These are phyloP conservation scores for Lipomyces sp. DNA, from an alignment of 805 yeast genomes.

Conservation along the genomic window DNA sequence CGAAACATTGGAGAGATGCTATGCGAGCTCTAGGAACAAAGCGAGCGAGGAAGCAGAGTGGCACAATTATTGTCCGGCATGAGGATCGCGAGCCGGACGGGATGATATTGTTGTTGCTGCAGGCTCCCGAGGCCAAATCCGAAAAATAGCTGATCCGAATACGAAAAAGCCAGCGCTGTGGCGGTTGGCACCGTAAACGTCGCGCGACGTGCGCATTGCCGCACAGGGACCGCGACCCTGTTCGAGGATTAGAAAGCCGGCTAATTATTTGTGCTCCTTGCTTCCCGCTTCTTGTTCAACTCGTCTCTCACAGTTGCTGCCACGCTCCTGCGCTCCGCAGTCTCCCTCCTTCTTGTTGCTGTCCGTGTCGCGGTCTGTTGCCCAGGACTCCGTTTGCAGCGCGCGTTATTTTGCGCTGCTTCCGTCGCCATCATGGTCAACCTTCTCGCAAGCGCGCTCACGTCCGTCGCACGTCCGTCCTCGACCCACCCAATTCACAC, in stretches of 20 bases:
- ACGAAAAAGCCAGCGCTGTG: too few relatives aligned
- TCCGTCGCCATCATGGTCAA: constrained; percentile 12
- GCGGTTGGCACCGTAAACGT: too few relatives aligned
- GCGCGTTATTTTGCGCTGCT: background rate
- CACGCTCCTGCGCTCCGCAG: background rate
- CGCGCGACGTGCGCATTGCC: too few relatives aligned
- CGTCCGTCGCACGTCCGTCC: constrained; percentile 22
- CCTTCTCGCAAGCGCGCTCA: constrained; percentile 17
- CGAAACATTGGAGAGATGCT: constrained; percentile 53
- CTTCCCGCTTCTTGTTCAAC: background rate
- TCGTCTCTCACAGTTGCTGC: background rate
- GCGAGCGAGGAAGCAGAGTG: too few relatives aligned
- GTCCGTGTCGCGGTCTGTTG: background rate
- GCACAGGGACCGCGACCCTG: too few relatives aligned
- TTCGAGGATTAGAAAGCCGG: too few relatives aligned
- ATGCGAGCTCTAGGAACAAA: constrained; percentile 48
- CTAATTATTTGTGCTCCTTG: too few relatives aligned
- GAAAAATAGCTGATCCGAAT: too few relatives aligned
- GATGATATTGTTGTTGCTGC: too few relatives aligned
- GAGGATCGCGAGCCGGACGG: too few relatives aligned
- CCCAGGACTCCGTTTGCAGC: background rate
- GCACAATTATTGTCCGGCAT: too few relatives aligned
- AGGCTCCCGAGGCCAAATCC: too few relatives aligned
- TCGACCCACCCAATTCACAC: constrained; percentile 72
- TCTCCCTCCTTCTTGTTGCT: background rate